Conservation (phyloP, 257 asterid species). For the Paraleonurus japonicus region DNA sequence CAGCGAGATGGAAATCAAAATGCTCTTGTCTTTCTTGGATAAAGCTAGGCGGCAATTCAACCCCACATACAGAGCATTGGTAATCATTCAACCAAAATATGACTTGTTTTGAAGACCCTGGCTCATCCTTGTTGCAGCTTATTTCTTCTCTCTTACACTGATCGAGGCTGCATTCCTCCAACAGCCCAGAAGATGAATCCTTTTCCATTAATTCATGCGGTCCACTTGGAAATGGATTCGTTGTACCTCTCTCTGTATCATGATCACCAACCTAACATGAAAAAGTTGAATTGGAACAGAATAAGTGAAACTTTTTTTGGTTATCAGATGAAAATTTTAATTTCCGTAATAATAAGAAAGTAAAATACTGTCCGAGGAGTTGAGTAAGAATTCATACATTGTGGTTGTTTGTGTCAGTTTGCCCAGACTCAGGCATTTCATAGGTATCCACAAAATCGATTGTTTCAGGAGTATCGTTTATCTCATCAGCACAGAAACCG, state of each 20-base stretch:
- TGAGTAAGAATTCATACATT: constrained; percentile 29
- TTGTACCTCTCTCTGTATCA: constrained; percentile 17
- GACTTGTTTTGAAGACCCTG: constrained; percentile 37
- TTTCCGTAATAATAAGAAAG: not conserved
- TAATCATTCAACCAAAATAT: constrained; percentile 68
- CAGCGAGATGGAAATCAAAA: constrained; percentile 89
- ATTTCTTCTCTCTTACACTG: constrained; percentile 5
- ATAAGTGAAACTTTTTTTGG: constrained; percentile 4
- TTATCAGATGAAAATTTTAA: not conserved
- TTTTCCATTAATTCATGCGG: constrained; percentile 22
- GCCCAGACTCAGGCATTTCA: constrained; percentile 36
- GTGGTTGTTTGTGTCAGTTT: constrained; percentile 16
- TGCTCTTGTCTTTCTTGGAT: constrained; percentile 86
- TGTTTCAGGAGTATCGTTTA: constrained; percentile 36
- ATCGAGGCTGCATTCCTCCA: constrained; percentile 29
- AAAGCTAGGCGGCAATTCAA: constrained; percentile 78
- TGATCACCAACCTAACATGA: constrained; percentile 39
- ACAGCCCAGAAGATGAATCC: constrained; percentile 26
- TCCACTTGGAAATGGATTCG: constrained; percentile 13
- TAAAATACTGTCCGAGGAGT: not conserved
- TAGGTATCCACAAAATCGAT: constrained; percentile 27
- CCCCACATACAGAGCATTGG: constrained; percentile 81
- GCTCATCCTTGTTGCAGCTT: constrained; percentile 26
- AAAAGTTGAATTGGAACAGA: not conserved
- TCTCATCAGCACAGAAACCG: constrained; percentile 29